A percentile compares a stretch with the other conserved stretches of the same genome.
Evolutionary conservation across 352 stramenopile genomes (phyloP).

Genomic region (Plasmopara halstedii): DNA sequence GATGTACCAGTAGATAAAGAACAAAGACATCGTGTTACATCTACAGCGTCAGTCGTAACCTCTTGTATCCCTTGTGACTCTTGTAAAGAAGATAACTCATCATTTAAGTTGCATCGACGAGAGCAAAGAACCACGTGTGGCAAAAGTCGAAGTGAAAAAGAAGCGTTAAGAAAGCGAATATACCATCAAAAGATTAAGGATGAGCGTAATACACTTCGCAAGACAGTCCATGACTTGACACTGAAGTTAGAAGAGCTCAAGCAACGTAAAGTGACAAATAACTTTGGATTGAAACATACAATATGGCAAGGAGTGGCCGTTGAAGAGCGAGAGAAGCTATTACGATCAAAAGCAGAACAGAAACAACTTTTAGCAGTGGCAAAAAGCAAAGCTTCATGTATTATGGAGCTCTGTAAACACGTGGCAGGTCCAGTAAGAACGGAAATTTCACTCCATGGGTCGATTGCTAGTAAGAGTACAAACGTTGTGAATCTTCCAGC

Average conservation of each 20-base stretch:
- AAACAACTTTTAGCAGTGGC: constrained; percentile 4
- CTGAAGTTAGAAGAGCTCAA: constrained; percentile 3
- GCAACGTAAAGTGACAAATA: not conserved
- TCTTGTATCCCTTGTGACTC: not conserved
- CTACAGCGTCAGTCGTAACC: too few species aligned
- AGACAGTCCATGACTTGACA: constrained; percentile 7
- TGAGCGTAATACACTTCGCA: constrained; percentile 4
- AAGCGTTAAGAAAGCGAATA: constrained; percentile 7
- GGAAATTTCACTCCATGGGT: too few species aligned
- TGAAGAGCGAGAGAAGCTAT: constrained; percentile 6
- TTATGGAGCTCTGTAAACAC: constrained; percentile 7
- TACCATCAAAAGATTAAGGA: constrained; percentile 12
- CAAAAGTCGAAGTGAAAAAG: constrained; percentile 10
- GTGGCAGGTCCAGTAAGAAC: not conserved
- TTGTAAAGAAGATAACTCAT: not conserved
- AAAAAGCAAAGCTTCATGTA: constrained; percentile 6
- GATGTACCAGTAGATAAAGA: not conserved
- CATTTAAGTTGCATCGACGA: not conserved
- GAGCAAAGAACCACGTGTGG: not conserved
- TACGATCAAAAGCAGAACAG: constrained; percentile 6
- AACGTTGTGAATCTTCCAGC: too few species aligned
- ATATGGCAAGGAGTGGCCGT: constrained; percentile 3
- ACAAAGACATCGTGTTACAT: not conserved
- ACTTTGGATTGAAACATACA: not conserved
- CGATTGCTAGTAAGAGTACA: not conserved